phyloP scores from a whole-genome alignment of 768 basidiomycete genomes.

The Rhizopogon rudus region DNA sequence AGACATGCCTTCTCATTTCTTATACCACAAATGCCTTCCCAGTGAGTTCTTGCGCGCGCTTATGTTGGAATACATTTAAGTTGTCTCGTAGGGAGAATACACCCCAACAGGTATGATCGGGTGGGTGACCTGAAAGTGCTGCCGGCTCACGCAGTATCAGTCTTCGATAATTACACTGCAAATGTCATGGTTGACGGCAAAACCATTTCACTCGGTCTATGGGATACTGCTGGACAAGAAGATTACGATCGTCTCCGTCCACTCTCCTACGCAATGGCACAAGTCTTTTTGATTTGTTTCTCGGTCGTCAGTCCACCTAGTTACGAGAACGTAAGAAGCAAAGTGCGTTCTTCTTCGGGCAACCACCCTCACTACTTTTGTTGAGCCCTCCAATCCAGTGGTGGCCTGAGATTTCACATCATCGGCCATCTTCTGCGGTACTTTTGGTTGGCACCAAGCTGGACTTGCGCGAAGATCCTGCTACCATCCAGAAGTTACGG shows the following conservation, averaged over 20 bases:
- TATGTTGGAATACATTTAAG: conserved; percentile 10
- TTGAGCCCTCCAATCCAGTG: conserved; percentile 45
- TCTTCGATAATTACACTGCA: conserved; percentile 98
- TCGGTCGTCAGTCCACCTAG: conserved; percentile 96
- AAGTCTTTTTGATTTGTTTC: conserved; percentile 99
- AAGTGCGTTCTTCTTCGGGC: conserved; percentile 47
- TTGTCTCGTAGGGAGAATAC: conserved; percentile 75
- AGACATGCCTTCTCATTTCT: conserved; percentile 99
- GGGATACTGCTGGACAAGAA: conserved; percentile 99
- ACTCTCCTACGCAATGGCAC: conserved; percentile 97
- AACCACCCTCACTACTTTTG: conserved; percentile 4
- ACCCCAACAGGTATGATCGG: conserved; percentile 77
- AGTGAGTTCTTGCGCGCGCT: conserved; percentile 42
- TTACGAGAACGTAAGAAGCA: conserved; percentile 98
- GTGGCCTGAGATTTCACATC: conserved; percentile 97
- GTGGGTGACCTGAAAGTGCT: conserved; percentile 6
- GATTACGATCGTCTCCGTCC: conserved; percentile 98
- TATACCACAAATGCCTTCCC: conserved; percentile 99
- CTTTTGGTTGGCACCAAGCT: conserved; percentile 96
- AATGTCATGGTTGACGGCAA: conserved; percentile 99
- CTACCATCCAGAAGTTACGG: conserved; percentile 87
- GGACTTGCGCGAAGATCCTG: conserved; percentile 93
- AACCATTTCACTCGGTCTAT: conserved; percentile 95
- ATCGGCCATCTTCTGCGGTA: conserved; percentile 90
- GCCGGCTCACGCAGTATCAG: conserved; percentile 33